A percentile compares a stretch with the other conserved stretches of the same genome.
phyloP scores from a whole-genome alignment of 768 basidiomycete genomes.

The Lactifluus piperatus region DNA sequence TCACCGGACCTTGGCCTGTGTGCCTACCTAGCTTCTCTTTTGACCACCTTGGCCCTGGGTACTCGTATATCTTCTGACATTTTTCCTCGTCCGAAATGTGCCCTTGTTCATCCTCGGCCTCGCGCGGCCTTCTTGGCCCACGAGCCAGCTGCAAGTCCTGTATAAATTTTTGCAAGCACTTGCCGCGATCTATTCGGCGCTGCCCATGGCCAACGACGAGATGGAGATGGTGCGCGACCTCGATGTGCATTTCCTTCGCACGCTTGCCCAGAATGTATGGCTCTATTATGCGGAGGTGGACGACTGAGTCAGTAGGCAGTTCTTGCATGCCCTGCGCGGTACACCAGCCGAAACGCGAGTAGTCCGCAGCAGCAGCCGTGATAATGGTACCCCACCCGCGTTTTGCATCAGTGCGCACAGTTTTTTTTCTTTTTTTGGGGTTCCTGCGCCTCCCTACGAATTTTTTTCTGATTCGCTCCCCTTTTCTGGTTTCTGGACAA shows the following conservation, averaged over 20 bases:
- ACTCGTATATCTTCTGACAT: constrained; percentile 37
- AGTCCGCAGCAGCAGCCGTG: constrained; percentile 33
- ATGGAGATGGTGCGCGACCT: constrained; percentile 51
- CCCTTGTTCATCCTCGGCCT: constrained; percentile 35
- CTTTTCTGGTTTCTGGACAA: not conserved
- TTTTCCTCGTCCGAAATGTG: constrained; percentile 33
- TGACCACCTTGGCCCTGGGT: constrained; percentile 36
- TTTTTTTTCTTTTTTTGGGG: not conserved
- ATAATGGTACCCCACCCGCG: not conserved
- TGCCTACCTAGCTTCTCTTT: constrained; percentile 36
- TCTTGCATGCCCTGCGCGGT: constrained; percentile 29
- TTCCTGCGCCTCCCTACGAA: not conserved
- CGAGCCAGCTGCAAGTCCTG: constrained; percentile 37
- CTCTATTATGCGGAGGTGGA: constrained; percentile 57
- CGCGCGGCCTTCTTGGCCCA: constrained; percentile 46
- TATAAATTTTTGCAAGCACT: constrained; percentile 44
- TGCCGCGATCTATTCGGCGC: constrained; percentile 39
- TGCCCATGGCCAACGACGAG: constrained; percentile 61
- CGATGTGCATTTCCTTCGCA: constrained; percentile 37
- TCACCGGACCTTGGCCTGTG: too few relatives aligned
- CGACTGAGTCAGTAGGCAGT: constrained; percentile 61
- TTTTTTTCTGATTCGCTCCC: not conserved
- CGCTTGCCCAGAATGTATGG: constrained; percentile 33
- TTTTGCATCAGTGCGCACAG: constrained; percentile 1
- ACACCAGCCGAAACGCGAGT: constrained; percentile 34